Evolutionary conservation across 768 basidiomycete species (phyloP).

Genomic region (Kwoniella botswanensis): DNA sequence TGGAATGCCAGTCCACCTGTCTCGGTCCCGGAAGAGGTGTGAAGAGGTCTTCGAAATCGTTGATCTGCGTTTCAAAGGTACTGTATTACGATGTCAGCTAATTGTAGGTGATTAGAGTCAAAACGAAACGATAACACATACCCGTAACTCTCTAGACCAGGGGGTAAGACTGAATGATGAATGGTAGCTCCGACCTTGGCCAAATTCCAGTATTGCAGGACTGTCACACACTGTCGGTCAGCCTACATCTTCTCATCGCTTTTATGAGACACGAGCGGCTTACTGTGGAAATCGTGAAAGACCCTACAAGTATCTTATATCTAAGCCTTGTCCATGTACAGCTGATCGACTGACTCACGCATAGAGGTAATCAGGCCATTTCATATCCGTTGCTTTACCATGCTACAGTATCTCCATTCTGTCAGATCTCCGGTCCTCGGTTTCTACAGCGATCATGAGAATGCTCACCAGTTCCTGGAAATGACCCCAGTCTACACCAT

Average conservation of each 20-base stretch:
- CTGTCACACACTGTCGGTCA: neutral
- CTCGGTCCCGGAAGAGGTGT: constrained; percentile 27
- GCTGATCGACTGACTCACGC: constrained; percentile 6
- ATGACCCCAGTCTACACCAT: constrained; percentile 26
- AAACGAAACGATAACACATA: neutral
- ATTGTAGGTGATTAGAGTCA: no score
- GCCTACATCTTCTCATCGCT: no score
- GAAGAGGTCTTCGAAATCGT: constrained; percentile 33
- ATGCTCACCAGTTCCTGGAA: constrained; percentile 17
- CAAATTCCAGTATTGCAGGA: constrained; percentile 30
- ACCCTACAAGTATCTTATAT: neutral
- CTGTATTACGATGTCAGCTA: neutral
- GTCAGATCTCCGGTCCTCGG: neutral
- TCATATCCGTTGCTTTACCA: constrained; percentile 31
- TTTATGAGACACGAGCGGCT: no score
- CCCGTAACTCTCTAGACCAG: constrained; percentile 29
- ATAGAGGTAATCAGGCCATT: constrained; percentile 30
- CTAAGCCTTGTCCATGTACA: no score
- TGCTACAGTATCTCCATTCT: constrained; percentile 4
- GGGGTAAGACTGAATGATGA: constrained; percentile 23
- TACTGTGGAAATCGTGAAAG: constrained; percentile 26
- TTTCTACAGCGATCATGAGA: neutral
- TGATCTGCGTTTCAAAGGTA: constrained; percentile 25
- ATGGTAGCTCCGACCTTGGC: constrained; percentile 25
- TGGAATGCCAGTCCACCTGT: constrained; percentile 22